Evolutionary conservation across 1,284 basidiomycete species (phyloP).

Genomic region (Ceratobasidium sp.): DNA sequence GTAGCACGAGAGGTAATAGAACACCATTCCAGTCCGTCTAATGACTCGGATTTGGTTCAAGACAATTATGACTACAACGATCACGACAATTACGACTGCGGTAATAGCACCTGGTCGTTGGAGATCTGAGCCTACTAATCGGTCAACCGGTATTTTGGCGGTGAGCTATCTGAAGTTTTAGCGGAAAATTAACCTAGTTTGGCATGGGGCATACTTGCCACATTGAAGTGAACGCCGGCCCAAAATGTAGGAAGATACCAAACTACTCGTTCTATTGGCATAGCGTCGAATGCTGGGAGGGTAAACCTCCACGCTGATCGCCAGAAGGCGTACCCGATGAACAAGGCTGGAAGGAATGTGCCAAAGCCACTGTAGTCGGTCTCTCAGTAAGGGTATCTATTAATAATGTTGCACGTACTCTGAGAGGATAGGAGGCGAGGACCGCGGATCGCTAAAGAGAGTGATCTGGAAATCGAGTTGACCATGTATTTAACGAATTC

Average conservation of each 20-base stretch:
- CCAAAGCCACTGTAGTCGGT: constrained; percentile 59
- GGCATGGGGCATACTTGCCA: constrained; percentile 44
- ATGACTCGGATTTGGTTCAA: constrained; percentile 84
- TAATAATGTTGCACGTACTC: constrained; percentile 41
- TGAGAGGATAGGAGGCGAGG: constrained; percentile 70
- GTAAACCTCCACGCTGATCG: constrained; percentile 76
- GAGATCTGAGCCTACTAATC: constrained; percentile 71
- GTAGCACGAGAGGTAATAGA: constrained; percentile 76
- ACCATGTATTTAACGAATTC: no score
- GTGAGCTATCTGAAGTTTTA: constrained; percentile 59
- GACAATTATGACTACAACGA: constrained; percentile 65
- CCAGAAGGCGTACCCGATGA: constrained; percentile 83
- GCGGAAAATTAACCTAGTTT: constrained; percentile 60
- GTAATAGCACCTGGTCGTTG: constrained; percentile 73
- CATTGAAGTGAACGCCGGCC: constrained; percentile 57
- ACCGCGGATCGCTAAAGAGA: constrained; percentile 78
- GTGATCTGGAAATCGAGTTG: constrained; percentile 51
- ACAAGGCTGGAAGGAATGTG: constrained; percentile 79
- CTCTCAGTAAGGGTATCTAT: not conserved
- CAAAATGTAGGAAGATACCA: constrained; percentile 82
- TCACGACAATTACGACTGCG: constrained; percentile 71
- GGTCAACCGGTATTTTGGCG: constrained; percentile 74
- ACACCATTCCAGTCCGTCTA: constrained; percentile 81
- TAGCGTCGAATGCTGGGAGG: constrained; percentile 69
- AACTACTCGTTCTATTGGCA: constrained; percentile 74